Base-by-base conservation (phyloP, 768 basidiomycete species). In the Amanita subjunquillea region DNA sequence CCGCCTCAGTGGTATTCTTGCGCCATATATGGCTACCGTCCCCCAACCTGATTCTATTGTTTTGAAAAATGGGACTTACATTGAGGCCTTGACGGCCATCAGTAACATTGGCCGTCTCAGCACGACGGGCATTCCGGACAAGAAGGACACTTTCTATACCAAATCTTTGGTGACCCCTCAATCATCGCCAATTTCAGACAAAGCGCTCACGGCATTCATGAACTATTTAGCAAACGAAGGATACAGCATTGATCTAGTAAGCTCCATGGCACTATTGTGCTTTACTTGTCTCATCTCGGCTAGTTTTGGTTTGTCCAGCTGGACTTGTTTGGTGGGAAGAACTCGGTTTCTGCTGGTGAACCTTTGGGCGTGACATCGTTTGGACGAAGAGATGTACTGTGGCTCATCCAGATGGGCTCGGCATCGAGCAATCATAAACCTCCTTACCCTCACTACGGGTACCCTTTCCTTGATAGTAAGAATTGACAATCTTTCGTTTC, bases 371-470 rank as follows among this genome's bases (percentile, higher is more conserved):
- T 58, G 1, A 72, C 73, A 1, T 67, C 74, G 2, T 77, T 73
- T 57, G 65, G 62, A 3, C 67, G 68, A 45, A 63, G 75, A 4
- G 59, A 61, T 51, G 65, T 70, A 10, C 58, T 71, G 41, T 71
- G 74, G 57, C 69, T 65, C 2, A 68, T 74, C 40, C 75, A 77
- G 56, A 67, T 75, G 57, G 74, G 76, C 53, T 71, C 72, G 0
- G 72, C 71, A 1, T 70, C 71, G 1, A 48, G 54, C 0, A 67
- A 63, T 42, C 62, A 62, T 39, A 50, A 59, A 1, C 70, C 72
- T 2, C 72, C 71, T 0, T 75, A 65, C 54, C 75, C 76, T 2
- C 50, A 59, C 3, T 57, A 54, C 12, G 76, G 75, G 0, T 67
- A 75, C 48, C 60, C 62, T 0, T 77, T 75, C 59, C 58, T 78